Percentiles rank a stretch among this genome's conserved stretches.
These are phyloP conservation scores for Blastocystis sp. DNA, from an alignment of 352 stramenopile genomes.

Conservation along the genomic window DNA sequence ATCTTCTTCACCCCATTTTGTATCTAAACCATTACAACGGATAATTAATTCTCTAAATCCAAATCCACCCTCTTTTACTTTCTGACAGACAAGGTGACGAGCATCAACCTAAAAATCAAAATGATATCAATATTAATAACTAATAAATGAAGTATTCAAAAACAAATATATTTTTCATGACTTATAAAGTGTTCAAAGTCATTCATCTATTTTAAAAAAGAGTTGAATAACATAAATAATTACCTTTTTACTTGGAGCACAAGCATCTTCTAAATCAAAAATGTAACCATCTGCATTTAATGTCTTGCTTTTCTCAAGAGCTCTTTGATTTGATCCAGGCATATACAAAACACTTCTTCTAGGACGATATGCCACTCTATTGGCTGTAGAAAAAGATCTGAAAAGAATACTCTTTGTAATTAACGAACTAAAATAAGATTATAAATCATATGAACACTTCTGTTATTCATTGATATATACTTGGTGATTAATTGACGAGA, in stretches of 20 bases:
- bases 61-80: constrained; percentile 38
- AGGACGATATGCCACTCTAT: no score
- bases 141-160: no score
- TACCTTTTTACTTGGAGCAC: constrained; percentile 42
- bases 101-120: no score
- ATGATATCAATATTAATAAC: no score
- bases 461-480: no score
- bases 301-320: constrained; percentile 39
- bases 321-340: constrained; percentile 38
- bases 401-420: no score
- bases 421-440: no score
- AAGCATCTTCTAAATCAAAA: constrained; percentile 47
- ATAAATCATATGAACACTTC: no score
- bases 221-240: background rate
- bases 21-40: constrained; percentile 44
- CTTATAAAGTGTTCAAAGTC: no score
- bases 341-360: constrained; percentile 42
- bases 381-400: no score
- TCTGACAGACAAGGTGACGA: constrained; percentile 33
- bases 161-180: no score
- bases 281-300: constrained; percentile 44
- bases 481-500: no score
- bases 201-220: constrained; percentile 3
- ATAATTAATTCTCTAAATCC: constrained; percentile 42
- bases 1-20: constrained; percentile 41